Base-by-base conservation (phyloP, 164 flowering plant species). In the Magnolia kwangsiensis region DNA sequence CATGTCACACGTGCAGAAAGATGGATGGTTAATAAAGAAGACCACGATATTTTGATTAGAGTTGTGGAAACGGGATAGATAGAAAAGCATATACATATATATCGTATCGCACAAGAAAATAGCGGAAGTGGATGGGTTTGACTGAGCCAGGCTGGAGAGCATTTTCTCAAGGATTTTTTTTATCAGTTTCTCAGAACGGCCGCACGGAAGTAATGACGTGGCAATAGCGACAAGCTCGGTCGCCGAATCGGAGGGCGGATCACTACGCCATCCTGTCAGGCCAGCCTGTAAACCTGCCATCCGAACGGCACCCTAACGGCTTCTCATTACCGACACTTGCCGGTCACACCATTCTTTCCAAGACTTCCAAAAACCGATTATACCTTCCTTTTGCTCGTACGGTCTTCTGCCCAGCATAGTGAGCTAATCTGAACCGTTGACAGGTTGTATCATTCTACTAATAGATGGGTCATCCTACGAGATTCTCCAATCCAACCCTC, bases 241-340 rank as follows among this genome's bases (percentile, higher is more conserved):
- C 90, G 85, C 91, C 85, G 84, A 88, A 89, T 87, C 84, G 89
- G 86, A 86, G 79, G 83, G 84, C 88, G 91, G 87, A 85, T 86
- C 85, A 87, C 87, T 89, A 85, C 87, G 87, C 90, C 78, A 77
- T 77, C 72, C 82, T 86, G 89, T 80, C 86, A 84, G 77, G 79
- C 85, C 94, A 89, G 92, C 84, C 92, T 89, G 92, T 87, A 76
- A 81, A 80, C 84, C 87, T 85, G 85, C 81, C 84, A 74, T 80
- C 84, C 68, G 74, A 76, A 67, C 59, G 58, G 67, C 72, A 37
- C 72, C 45, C 81, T 77, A 84, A 82, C 89, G 84, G 82, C 84
- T 81, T 72, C 67, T 59, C 11, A 49, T 72, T 27, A 85, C 86
- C 82, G 78, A 74, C 91, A 81, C 74, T 6, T 69, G 84, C 71